Percentiles rank a stretch among this genome's conserved stretches.
phyloP scores from a whole-genome alignment of 2,329 filamentous ascomycete genomes.

The Clarireedia sp. region DNA sequence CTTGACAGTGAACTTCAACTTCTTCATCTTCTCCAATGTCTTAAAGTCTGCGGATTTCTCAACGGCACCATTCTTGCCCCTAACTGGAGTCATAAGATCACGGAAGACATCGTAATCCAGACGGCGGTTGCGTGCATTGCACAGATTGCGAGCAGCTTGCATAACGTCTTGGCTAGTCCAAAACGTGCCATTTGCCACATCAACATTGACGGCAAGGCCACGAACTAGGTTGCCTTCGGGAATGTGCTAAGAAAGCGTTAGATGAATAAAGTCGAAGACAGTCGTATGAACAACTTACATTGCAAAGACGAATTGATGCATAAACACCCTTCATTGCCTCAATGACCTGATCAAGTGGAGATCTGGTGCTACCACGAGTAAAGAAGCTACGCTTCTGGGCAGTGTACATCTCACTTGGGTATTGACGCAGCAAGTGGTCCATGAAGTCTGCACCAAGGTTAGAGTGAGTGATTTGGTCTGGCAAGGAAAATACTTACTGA shows the following conservation, averaged over 20 bases:
- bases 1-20: conserved; percentile 47
- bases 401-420: conserved; percentile 59
- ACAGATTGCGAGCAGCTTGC: conserved; percentile 29
- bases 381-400: conserved; percentile 82
- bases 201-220: conserved; percentile 74
- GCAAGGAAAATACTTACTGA: conserved; percentile 46
- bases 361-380: conserved; percentile 24
- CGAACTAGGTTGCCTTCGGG: conserved; percentile 31
- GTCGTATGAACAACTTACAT: conserved; percentile 35
- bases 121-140: conserved; percentile 20
- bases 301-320: conserved; percentile 69
- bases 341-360: conserved; percentile 54
- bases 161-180: conserved; percentile 47
- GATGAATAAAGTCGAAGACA: not conserved
- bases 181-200: conserved; percentile 88
- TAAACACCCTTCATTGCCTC: conserved; percentile 87
- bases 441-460: conserved; percentile 53
- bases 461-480: not conserved
- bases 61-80: conserved; percentile 7
- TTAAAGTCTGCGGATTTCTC: conserved; percentile 44
- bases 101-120: conserved; percentile 20
- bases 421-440: conserved; percentile 79
- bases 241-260: not conserved
- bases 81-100: conserved; percentile 18
- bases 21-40: conserved; percentile 44